Evolutionary conservation across 768 basidiomycete species (phyloP).

Genomic region (Serendipita indica): DNA sequence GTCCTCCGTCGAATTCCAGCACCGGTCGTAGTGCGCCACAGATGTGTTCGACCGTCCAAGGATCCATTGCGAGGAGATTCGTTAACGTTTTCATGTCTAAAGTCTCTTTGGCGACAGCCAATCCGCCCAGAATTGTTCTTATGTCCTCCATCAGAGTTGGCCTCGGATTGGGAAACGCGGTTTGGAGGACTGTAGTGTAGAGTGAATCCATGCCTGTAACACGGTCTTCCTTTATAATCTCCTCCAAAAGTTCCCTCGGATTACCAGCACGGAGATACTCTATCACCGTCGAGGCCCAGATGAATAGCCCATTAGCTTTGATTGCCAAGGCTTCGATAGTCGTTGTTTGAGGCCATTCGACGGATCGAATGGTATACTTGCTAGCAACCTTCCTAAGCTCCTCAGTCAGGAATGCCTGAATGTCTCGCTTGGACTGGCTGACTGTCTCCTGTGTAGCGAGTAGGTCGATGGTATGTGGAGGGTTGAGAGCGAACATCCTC

Average conservation of each 20-base stretch:
- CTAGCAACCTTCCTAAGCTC: too few species aligned
- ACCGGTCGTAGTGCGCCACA: not conserved
- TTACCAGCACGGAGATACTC: not conserved
- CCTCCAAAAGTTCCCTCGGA: not conserved
- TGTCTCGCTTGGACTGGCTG: too few species aligned
- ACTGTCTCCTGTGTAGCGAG: too few species aligned
- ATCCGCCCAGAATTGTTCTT: not conserved
- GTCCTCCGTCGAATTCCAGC: not conserved
- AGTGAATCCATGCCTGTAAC: not conserved
- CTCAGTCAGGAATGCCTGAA: too few species aligned
- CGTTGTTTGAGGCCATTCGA: too few species aligned
- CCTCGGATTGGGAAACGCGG: not conserved
- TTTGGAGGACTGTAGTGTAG: not conserved
- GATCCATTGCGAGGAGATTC: not conserved
- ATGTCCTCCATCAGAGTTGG: not conserved
- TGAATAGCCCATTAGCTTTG: conserved; percentile 1
- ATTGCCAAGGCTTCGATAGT: too few species aligned
- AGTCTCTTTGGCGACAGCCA: not conserved
- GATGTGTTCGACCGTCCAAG: not conserved
- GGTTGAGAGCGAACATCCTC: too few species aligned
- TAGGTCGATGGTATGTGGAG: too few species aligned
- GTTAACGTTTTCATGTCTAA: not conserved
- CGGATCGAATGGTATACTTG: too few species aligned
- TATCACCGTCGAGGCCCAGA: not conserved
- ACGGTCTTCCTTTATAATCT: not conserved